phyloP scores from a whole-genome alignment of 805 yeast genomes.

The Spathaspora boniae region DNA sequence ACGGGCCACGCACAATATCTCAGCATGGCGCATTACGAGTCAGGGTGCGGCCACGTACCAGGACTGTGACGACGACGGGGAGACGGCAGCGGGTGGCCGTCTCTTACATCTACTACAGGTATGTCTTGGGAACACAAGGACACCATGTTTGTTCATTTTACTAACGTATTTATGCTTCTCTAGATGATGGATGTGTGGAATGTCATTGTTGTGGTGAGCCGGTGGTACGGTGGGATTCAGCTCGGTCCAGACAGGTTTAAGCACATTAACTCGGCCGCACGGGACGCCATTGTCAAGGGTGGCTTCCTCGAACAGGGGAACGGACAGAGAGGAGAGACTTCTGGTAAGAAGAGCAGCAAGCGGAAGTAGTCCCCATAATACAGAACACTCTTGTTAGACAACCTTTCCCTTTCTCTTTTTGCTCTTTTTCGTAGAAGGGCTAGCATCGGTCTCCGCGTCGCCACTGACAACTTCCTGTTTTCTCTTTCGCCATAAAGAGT shows the following conservation, averaged over 20 bases:
- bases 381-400: too few species aligned
- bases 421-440: constrained; percentile 6
- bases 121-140: too few species aligned
- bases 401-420: background rate
- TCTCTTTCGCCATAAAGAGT: constrained; percentile 8
- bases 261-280: constrained; percentile 84
- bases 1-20: constrained; percentile 75
- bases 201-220: constrained; percentile 77
- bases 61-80: constrained; percentile 97
- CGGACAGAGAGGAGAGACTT: constrained; percentile 11
- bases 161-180: constrained; percentile 5
- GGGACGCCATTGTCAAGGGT: constrained; percentile 76
- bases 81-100: constrained; percentile 91
- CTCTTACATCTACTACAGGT: constrained; percentile 72
- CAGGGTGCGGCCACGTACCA: constrained; percentile 56
- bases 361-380: constrained; percentile 9
- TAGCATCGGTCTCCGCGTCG: too few species aligned
- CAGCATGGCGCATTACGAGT: constrained; percentile 77
- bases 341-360: constrained; percentile 23
- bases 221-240: constrained; percentile 94
- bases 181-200: constrained; percentile 76
- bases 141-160: constrained; percentile 1
- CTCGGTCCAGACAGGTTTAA: constrained; percentile 93
- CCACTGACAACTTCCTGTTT: too few species aligned
- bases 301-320: constrained; percentile 38